Evolutionary conservation across 768 basidiomycete genomes (phyloP), one percentile per base, ranked within the genome.

Genomic region (Hygrophorus russula): DNA sequence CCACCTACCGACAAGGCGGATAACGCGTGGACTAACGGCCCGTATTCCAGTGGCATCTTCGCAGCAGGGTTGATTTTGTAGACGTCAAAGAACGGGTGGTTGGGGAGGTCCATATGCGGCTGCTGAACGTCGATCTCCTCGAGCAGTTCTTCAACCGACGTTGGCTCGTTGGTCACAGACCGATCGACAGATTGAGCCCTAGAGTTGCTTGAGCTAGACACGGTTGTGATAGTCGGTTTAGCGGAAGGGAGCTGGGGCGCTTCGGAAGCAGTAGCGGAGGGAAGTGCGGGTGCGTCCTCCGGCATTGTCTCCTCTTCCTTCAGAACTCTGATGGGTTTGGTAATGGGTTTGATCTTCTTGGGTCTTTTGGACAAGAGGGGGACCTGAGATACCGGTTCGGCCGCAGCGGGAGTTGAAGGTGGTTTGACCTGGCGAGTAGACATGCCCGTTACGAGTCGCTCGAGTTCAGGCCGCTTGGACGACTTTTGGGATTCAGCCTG

Each of bases 1-100:
- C 87, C 83, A 2, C 85, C 85, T 11, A 87, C 83, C 1, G 89
- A 90, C 29, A 91, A 66, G 10, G 88, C 85, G 6, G 89, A 89
- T 19, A 91, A 61, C 1, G 89, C 88, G 54, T 89, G 85, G 1
- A 89, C 87, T 37, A 91, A 64, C 27, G 88, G 86, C 1, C 81
- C 84, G 51, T 91, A 91, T 51, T 88, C 84, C 35, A 89, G 61
- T 10, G 86, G 84, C 70, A 86, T 79, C 54, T 78, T 84, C 39
- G 78, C 73, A n/a, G 82, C 74, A 18, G 84, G 77, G 51, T 78
- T 79, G 46, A 90, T 70, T 58, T 74, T 79, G 44, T 74, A 67
- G 19, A 72, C 51, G 52, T 88, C 82, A 54, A 91, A 90, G 60
- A 90, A 80, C 0, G 84, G 70, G 50, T 88, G 78, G 33, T 74